Conservation (phyloP, 2,329 filamentous ascomycete genomes). For the Fusarium avenaceum region DNA sequence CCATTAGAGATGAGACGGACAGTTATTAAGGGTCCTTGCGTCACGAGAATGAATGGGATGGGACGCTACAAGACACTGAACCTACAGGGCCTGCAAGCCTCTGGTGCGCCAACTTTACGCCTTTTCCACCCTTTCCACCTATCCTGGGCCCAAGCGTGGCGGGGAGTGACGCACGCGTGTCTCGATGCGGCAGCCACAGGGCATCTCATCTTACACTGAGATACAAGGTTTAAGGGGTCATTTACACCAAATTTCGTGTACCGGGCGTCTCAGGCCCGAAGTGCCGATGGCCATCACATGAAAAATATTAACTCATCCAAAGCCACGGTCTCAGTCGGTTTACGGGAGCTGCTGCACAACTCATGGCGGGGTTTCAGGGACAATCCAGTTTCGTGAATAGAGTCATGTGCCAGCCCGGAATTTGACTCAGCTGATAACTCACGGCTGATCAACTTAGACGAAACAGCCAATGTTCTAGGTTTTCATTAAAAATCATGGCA, state of each 20-base stretch:
- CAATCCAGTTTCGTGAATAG: slow-evolving; percentile 24
- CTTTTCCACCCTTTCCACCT: slow-evolving; percentile 41
- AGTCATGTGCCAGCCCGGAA: slow-evolving; percentile 29
- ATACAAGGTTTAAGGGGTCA: slow-evolving; percentile 31
- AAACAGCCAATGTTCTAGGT: slow-evolving; percentile 1
- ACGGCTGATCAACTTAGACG: slow-evolving; percentile 1
- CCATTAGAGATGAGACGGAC: slow-evolving; percentile 16
- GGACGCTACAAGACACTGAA: slow-evolving; percentile 31
- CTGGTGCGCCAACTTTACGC: slow-evolving; percentile 23
- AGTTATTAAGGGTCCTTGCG: slow-evolving; percentile 35
- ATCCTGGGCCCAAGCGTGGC: slow-evolving; percentile 36
- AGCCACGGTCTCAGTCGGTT: slow-evolving; percentile 23
- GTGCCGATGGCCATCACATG: slow-evolving; percentile 37
- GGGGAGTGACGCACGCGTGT: slow-evolving; percentile 42
- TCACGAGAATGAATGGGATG: slow-evolving; percentile 32
- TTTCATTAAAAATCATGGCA: slow-evolving; percentile 1
- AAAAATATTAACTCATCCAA: slow-evolving; percentile 18
- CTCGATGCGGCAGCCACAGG: slow-evolving; percentile 18
- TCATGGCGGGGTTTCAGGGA: slow-evolving; percentile 37
- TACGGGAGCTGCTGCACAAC: slow-evolving; percentile 27
- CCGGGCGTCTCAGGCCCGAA: slow-evolving; percentile 30
- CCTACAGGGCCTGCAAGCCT: slow-evolving; percentile 29
- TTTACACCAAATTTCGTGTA: slow-evolving; percentile 28
- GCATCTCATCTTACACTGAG: slow-evolving; percentile 17
- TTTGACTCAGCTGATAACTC: slow-evolving; percentile 31